Evolutionary conservation across 306 rosid genomes (phyloP), one percentile per base, ranked within the genome.

Genomic region (Cyamopsis tetragonoloba): DNA sequence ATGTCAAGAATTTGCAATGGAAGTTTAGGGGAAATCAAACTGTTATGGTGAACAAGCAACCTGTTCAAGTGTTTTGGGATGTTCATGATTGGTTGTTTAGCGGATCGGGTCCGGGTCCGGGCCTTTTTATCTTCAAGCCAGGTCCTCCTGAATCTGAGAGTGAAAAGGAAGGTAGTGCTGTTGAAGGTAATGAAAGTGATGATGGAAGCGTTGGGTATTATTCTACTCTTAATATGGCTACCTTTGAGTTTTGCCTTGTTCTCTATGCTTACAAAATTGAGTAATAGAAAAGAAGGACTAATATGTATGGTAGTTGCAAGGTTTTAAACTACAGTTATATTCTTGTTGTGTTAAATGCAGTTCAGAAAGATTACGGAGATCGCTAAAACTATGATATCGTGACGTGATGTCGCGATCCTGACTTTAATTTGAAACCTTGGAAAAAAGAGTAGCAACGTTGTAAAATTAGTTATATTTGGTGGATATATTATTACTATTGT

Each of bases 21-120:
- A 95, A 95, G 56, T 90, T 95, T 14, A 66, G 99, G 7, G 99
- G 99, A 58, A 95, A 95, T 14, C 97, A 95, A 28, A 95, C 95
- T 0, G 87, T 95, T 6, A 10, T 72, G 67, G 89, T 95, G n/a
- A 80, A 86, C 46, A 83, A 70, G 64, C 89, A 82, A 38, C 84
- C 95, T 3, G 76, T 95, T 11, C 99, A 95, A 38, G 92, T 93
- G 10, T 82, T 90, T 7, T 93, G 96, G 96, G 99, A 93, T 57
- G 99, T 95, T 3, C 95, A 95, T 51, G 99, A 95, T 27, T 95
- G 99, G 99, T 70, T 95, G 63, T 95, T 95, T 48, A 74, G 84
- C 20, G 71, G 77, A 22, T 71, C 86, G 0, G 90, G 85, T 2
- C 61, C 83, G 0, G 97, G 97, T 3, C 87, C 86, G 0, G 99